phyloP scores from a whole-genome alignment of 345 rosid genomes.

The Syzygium grande region DNA sequence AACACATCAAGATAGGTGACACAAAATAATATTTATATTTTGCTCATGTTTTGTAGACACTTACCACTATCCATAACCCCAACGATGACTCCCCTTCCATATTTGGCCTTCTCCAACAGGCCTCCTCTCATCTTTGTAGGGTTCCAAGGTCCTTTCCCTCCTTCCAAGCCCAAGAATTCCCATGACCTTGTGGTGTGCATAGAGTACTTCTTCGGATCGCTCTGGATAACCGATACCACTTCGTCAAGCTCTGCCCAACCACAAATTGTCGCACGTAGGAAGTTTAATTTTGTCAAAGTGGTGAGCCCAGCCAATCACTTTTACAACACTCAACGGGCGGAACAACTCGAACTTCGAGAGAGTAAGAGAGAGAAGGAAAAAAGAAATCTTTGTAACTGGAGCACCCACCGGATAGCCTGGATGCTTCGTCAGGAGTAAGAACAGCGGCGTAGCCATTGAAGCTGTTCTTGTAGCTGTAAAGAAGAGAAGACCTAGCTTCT shows the following conservation, averaged over 20 bases:
- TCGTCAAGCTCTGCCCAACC: constrained; percentile 43
- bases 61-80: constrained; percentile 83
- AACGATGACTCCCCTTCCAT: constrained; percentile 59
- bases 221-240: constrained; percentile 44
- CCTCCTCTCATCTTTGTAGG: constrained; percentile 4
- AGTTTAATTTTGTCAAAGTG: background rate
- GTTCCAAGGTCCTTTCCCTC: background rate
- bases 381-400: background rate
- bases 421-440: constrained; percentile 56
- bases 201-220: constrained; percentile 42
- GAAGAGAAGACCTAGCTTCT: constrained; percentile 53
- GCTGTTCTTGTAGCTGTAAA: constrained; percentile 87
- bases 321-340: background rate
- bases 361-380: background rate
- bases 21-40: background rate
- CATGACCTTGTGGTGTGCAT: constrained; percentile 83
- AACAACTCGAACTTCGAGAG: background rate
- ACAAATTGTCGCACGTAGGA: background rate
- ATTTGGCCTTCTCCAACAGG: constrained; percentile 36
- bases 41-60: background rate
- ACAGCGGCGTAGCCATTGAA: constrained; percentile 80
- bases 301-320: background rate
- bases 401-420: constrained; percentile 44
- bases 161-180: constrained; percentile 69
- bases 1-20: background rate